phyloP scores from a whole-genome alignment of 495 filamentous ascomycete species.

The Arthonia radiata region DNA sequence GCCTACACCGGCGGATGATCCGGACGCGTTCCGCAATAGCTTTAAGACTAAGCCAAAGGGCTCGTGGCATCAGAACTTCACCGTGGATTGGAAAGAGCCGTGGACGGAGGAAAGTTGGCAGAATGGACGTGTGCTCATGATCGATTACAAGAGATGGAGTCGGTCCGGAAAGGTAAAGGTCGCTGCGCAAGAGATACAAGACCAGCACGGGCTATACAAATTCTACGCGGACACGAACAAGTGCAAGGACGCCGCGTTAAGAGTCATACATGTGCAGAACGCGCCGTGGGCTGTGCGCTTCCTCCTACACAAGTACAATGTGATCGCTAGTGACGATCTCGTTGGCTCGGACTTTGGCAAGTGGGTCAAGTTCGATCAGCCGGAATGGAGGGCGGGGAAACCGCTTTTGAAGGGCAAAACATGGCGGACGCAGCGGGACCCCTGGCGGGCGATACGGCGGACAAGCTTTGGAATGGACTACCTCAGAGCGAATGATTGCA shows the following conservation, averaged over 20 bases:
- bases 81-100: slow-evolving; percentile 18
- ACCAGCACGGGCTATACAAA: slow-evolving; percentile 16
- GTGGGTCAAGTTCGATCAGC: slow-evolving; percentile 21
- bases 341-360: slow-evolving; percentile 23
- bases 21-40: too few species aligned
- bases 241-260: slow-evolving; percentile 14
- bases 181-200: slow-evolving; percentile 21
- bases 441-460: slow-evolving; percentile 24
- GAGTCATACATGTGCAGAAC: slow-evolving; percentile 32
- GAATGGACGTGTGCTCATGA: slow-evolving; percentile 15
- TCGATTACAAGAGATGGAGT: slow-evolving; percentile 16
- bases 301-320: slow-evolving; percentile 27
- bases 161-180: slow-evolving; percentile 16
- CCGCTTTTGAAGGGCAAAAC: slow-evolving; percentile 23
- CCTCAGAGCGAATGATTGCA: slow-evolving; percentile 20
- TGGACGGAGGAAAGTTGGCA: slow-evolving; percentile 11
- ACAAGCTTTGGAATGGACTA: slow-evolving; percentile 28
- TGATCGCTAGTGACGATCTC: slow-evolving; percentile 19
- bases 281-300: slow-evolving; percentile 24
- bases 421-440: slow-evolving; percentile 23
- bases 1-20: too few species aligned
- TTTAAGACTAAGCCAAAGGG: too few species aligned
- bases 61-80: too few species aligned
- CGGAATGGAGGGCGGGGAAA: too few species aligned
- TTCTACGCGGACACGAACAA: slow-evolving; percentile 17